Percentiles rank a stretch among this genome's conserved stretches.
phyloP scores from a whole-genome alignment of 768 basidiomycete species.

The Russula sp. region DNA sequence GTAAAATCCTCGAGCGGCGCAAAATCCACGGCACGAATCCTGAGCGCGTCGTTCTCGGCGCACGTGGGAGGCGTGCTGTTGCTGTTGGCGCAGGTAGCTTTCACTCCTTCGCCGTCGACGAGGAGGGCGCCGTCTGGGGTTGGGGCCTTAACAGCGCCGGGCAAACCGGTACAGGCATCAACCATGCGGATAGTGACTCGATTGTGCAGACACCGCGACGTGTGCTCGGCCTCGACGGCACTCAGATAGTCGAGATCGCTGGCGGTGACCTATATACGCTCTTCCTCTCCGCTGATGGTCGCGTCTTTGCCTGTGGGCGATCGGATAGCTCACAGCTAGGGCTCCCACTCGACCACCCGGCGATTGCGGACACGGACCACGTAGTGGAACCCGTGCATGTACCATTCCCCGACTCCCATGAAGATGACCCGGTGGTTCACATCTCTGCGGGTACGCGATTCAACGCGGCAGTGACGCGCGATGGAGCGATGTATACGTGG shows the following conservation, averaged over 20 bases:
- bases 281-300: constrained; percentile 79
- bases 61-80: constrained; percentile 57
- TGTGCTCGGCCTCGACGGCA: constrained; percentile 58
- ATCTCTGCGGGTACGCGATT: constrained; percentile 68
- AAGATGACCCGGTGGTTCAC: constrained; percentile 56
- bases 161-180: constrained; percentile 58
- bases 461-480: constrained; percentile 61
- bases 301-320: constrained; percentile 83
- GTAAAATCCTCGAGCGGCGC: constrained; percentile 81
- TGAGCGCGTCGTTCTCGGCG: constrained; percentile 75
- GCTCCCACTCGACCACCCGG: constrained; percentile 61
- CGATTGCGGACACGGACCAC: constrained; percentile 52
- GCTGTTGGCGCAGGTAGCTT: constrained; percentile 75
- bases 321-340: constrained; percentile 83
- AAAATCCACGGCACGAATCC: constrained; percentile 88
- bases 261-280: constrained; percentile 89
- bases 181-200: constrained; percentile 42
- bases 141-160: constrained; percentile 97
- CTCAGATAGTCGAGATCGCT: constrained; percentile 57
- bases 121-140: constrained; percentile 77
- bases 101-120: constrained; percentile 88
- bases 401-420: constrained; percentile 46
- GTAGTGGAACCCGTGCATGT: constrained; percentile 61
- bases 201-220: constrained; percentile 59
- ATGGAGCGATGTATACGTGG: constrained; percentile 69